Evolutionary conservation across 83 land plant species (phyloP), one percentile per base, ranked within the genome.

Genomic region (Picea engelmannii): DNA sequence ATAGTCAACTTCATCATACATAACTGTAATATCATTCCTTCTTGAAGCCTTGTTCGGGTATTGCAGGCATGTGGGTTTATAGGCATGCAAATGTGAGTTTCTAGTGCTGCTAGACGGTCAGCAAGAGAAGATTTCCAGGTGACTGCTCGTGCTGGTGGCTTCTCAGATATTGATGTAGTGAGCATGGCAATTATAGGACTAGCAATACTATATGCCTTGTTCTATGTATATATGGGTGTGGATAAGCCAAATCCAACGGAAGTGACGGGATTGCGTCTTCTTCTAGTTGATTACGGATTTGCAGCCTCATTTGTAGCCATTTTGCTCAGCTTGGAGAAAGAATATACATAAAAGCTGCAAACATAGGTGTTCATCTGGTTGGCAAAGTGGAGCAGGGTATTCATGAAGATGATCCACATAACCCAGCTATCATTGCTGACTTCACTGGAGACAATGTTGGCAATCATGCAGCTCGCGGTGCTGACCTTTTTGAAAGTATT

Each of bases 41-140:
- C 82, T 96, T 21, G 97, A 97, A 71, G 99, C 99, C 47, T n/a
- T 96, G 97, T 81, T 96, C 99, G 31, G 99, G 99, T 44, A 80
- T 93, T 79, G 99, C 99, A 80, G 99, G 99, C 13, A 96, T 96
- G 99, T 96, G 99, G 99, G 97, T 96, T 58, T 94, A 97, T 20
- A 97, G 94, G 16, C 94, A 97, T 79, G 99, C 99, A 60, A 94
- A 96, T 87, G 99, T 93, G 99, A 42, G 97, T 96, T 31, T 89
- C 99, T 15, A 95, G 93, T 89, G 99, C 99, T 79, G 99, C 97
- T 80, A 94, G 97, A 62, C 90, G 97, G 62, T 93, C 97, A 80
- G 97, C 97, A 69, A 89, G 97, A 73, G 99, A 96, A 79, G 94
- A 97, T 24, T 87, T 86, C 78, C 88, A 96, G 99, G 82, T 96